A percentile compares a stretch with the other conserved stretches of the same genome.
phyloP scores from a whole-genome alignment of 768 basidiomycete species.

The Phlegmacium glaucopus region DNA sequence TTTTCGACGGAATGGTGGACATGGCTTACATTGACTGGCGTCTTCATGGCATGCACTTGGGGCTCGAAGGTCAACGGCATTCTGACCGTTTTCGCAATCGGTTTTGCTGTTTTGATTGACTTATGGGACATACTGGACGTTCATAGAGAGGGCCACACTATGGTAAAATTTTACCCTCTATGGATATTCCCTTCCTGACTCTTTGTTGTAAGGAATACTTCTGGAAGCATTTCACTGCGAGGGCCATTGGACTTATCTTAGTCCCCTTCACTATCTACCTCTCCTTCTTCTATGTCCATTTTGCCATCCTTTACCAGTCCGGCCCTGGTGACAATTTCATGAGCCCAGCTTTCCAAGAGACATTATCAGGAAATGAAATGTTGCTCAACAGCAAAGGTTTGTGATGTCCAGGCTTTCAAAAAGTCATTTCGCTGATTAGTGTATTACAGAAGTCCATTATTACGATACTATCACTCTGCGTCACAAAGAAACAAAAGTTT shows the following conservation, averaged over 20 bases:
- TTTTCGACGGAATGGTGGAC: constrained; percentile 92
- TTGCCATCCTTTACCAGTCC: constrained; percentile 80
- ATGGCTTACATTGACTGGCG: constrained; percentile 88
- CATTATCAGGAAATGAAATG: constrained; percentile 87
- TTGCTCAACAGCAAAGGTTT: constrained; percentile 88
- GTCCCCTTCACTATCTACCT: constrained; percentile 91
- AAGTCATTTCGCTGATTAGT: too few relatives aligned
- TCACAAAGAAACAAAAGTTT: constrained; percentile 93
- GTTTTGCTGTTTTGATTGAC: constrained; percentile 88
- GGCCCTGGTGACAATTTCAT: constrained; percentile 96
- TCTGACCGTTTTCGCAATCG: constrained; percentile 85
- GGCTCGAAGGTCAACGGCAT: constrained; percentile 98
- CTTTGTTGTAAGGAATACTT: constrained; percentile 70
- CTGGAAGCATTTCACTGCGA: constrained; percentile 82
- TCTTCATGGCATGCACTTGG: constrained; percentile 94
- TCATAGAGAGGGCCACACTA: constrained; percentile 65
- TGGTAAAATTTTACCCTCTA: constrained; percentile 45
- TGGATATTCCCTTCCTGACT: neutral
- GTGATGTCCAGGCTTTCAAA: constrained; percentile 8
- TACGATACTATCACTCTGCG: constrained; percentile 83
- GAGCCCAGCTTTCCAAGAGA: constrained; percentile 98
- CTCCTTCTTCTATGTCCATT: constrained; percentile 95
- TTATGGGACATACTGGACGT: constrained; percentile 92
- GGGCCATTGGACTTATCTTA: constrained; percentile 79
- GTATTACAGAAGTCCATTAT: constrained; percentile 82